Conservation (phyloP, 1,284 basidiomycete species). For the Ceratobasidium sp. region DNA sequence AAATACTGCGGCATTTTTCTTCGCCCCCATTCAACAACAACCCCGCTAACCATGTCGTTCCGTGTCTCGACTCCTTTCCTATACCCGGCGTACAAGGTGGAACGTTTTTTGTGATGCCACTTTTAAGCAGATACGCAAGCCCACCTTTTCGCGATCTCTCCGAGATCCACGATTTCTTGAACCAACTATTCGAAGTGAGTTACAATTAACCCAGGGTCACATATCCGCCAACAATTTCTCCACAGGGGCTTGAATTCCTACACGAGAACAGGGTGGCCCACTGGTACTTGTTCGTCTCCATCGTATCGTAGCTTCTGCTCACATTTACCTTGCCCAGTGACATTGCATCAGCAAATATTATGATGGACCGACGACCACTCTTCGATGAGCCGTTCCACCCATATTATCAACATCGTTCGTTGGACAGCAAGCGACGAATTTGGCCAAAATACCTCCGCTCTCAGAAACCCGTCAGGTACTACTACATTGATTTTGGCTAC, state of each 20-base stretch:
- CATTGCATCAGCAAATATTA: conserved; percentile 8
- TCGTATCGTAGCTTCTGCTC: not conserved
- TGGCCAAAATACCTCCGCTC: conserved; percentile 11
- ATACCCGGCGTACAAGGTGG: conserved; percentile 1
- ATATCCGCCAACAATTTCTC: not conserved
- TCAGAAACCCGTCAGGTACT: conserved; percentile 19
- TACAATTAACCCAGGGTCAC: no score
- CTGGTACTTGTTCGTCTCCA: not conserved
- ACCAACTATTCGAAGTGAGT: conserved; percentile 12
- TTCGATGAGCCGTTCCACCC: conserved; percentile 18
- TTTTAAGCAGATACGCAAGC: not conserved
- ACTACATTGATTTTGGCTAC: conserved; percentile 42
- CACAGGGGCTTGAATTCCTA: conserved; percentile 3
- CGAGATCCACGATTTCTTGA: not conserved
- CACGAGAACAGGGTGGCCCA: conserved; percentile 4
- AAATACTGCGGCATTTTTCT: not conserved
- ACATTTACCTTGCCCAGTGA: not conserved
- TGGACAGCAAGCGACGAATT: not conserved
- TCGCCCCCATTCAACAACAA: not conserved
- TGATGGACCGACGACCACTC: not conserved
- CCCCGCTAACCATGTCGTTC: conserved; percentile 1
- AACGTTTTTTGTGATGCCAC: conserved; percentile 13
- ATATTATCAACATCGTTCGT: not conserved
- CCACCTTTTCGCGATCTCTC: not conserved
- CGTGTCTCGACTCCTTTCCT: conserved; percentile 3